A percentile compares a stretch with the other conserved stretches of the same genome.
Conservation (phyloP, 495 filamentous ascomycete genomes). For the Haplographium delicatum region DNA sequence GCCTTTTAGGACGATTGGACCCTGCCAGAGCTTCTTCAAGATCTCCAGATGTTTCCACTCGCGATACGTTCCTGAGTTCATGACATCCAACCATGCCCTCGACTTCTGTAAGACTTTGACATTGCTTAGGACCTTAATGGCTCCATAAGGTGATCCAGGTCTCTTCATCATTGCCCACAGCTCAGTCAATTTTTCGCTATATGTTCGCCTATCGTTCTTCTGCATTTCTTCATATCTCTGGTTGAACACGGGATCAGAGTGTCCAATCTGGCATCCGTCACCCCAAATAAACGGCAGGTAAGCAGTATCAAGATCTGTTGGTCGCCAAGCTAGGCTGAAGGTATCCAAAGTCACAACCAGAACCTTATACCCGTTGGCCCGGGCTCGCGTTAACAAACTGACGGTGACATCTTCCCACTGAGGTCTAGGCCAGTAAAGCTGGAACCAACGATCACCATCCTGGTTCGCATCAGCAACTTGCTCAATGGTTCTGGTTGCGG, state of each 20-base stretch:
- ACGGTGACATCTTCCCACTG: slow-evolving; percentile 55
- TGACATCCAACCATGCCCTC: slow-evolving; percentile 11
- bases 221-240: slow-evolving; percentile 20
- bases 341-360: slow-evolving; percentile 63
- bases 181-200: slow-evolving; percentile 43
- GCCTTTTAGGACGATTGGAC: slow-evolving; percentile 64
- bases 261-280: slow-evolving; percentile 24
- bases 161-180: slow-evolving; percentile 61
- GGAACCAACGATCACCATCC: slow-evolving; percentile 47
- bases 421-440: slow-evolving; percentile 55
- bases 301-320: slow-evolving; percentile 48
- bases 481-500: slow-evolving; percentile 39
- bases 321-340: slow-evolving; percentile 60
- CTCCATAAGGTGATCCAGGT: no score
- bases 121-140: no score
- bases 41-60: slow-evolving; percentile 48
- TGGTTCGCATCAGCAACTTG: slow-evolving; percentile 54
- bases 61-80: slow-evolving; percentile 59
- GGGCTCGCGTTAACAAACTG: slow-evolving; percentile 49
- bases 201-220: slow-evolving; percentile 21
- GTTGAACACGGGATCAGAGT: slow-evolving; percentile 27
- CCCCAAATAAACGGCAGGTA: slow-evolving; percentile 57
- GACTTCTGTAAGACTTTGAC: no score
- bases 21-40: slow-evolving; percentile 43
- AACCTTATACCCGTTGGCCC: slow-evolving; percentile 48